Percentiles rank a stretch among this genome's conserved stretches.
phyloP scores from a whole-genome alignment of 257 asterid genomes.

The Voacanga thouarsii region DNA sequence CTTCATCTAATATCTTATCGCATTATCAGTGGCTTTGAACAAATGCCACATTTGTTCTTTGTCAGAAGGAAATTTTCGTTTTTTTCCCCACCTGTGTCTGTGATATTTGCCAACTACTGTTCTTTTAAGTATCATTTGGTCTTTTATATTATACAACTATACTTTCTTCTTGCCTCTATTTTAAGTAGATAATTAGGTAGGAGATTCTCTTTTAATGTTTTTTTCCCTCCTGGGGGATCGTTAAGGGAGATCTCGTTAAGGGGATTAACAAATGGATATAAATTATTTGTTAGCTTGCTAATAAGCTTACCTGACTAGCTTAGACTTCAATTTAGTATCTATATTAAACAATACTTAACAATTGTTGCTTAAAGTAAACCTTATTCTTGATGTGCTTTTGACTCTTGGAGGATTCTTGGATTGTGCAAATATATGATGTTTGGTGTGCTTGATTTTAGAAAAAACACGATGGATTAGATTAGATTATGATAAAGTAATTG shows the following conservation, averaged over 20 bases:
- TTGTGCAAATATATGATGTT: slow-evolving; percentile 2
- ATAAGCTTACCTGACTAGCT: slow-evolving; percentile 1
- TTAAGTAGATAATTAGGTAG: not conserved
- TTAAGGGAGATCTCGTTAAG: no score
- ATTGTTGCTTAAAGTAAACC: slow-evolving; percentile 20
- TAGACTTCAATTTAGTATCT: slow-evolving; percentile 5
- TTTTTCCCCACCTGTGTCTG: not conserved
- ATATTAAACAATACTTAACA: not conserved
- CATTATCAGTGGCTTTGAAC: not conserved
- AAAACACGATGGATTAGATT: slow-evolving; percentile 17
- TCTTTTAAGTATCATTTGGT: not conserved
- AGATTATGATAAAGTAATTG: slow-evolving; percentile 30
- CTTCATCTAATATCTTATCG: not conserved
- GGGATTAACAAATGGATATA: not conserved
- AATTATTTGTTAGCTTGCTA: not conserved
- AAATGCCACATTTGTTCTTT: not conserved
- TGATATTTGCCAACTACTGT: not conserved
- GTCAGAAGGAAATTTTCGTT: not conserved
- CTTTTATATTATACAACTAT: not conserved
- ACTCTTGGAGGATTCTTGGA: not conserved
- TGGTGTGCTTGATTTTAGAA: slow-evolving; percentile 23
- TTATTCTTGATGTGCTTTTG: slow-evolving; percentile 13
- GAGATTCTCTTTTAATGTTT: not conserved
- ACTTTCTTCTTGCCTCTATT: not conserved
- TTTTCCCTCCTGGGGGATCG: not conserved